Evolutionary conservation across 1,139 yeast species (phyloP), one percentile per base, ranked within the genome.

Genomic region (Kurtzmaniella natalensis): DNA sequence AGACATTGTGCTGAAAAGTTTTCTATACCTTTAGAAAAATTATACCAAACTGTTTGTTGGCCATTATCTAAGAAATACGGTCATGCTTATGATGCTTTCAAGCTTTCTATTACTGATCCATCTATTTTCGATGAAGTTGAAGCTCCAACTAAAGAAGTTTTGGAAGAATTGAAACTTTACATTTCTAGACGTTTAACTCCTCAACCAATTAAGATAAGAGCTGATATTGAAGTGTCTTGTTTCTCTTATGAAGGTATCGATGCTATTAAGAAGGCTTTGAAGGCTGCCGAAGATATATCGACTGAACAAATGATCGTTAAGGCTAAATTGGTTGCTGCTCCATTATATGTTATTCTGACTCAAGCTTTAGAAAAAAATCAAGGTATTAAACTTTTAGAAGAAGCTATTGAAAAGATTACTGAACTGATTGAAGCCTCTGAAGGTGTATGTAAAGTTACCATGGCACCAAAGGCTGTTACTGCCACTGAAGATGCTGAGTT

Each of bases 391-490:
- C 66, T 78, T 36, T 73, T 94, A 53, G 81, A 80, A 50, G 64
- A 74, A 46, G 95, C 97, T 32, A 87, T 92, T 48, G 83, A 76
- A 47, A 78, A 73, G 49, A 84, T 92, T 45, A 72, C 76, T 44
- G 74, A 74, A 48, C 71, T 79, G 35, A 88, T 94, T 53, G 76
- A 75, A 44, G 65, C 72, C 21, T 74, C 78, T 36, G 95, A 88
- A 39, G 99, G 99, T 55, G 76, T 78, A 40, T 82, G 95, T 59
- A 87, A 85, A 49, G 83, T 92, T 45, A 88, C 94, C 43, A 89
- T 92, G 96, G 92, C 95, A 50, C 97, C 98, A 55, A 89, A 89
- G 78, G 96, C 97, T 31, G 97, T 92, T 46, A 87, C 96, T 41
- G 97, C 96, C 41, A 85, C 92, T 42, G 99, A 92, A 61, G 99